phyloP scores from a whole-genome alignment of 305 asterid species.

The Fraxinus xanthoxyloides region DNA sequence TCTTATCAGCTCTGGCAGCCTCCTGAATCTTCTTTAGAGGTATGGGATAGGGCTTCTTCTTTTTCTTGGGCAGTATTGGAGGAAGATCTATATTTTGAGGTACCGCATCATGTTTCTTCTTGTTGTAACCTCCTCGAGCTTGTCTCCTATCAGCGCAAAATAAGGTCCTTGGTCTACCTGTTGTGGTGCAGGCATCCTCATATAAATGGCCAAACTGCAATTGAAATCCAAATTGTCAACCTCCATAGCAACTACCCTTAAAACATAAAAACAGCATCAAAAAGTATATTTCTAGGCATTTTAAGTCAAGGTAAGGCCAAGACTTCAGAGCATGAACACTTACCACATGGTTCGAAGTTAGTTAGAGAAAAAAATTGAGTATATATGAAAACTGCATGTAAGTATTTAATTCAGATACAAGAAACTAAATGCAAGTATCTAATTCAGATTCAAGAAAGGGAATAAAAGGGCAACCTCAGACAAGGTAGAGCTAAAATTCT shows the following conservation, averaged over 20 bases:
- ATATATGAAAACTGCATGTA: background rate
- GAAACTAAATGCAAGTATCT: background rate
- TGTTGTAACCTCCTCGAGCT: slow-evolving; percentile 30
- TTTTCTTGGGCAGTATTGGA: slow-evolving; percentile 58
- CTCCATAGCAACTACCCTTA: slow-evolving; percentile 16
- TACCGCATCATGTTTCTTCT: slow-evolving; percentile 36
- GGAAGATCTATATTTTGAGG: slow-evolving; percentile 87
- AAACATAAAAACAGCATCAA: background rate
- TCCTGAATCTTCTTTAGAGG: slow-evolving; percentile 71
- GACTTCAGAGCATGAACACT: slow-evolving; percentile 7
- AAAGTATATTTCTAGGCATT: background rate
- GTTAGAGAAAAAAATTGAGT: background rate
- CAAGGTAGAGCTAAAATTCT: background rate
- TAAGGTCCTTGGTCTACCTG: slow-evolving; percentile 31
- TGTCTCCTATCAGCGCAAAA: slow-evolving; percentile 42
- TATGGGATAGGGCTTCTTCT: slow-evolving; percentile 85
- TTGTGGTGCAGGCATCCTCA: slow-evolving; percentile 28
- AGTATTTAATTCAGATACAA: background rate
- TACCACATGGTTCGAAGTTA: background rate
- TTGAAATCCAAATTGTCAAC: slow-evolving; percentile 28
- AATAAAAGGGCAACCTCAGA: background rate
- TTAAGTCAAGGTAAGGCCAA: slow-evolving; percentile 6
- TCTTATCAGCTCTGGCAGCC: slow-evolving; percentile 75
- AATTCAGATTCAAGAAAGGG: background rate
- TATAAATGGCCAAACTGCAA: slow-evolving; percentile 45